These are phyloP conservation scores for Cytospora leucostoma DNA, from an alignment of 2,329 filamentous ascomycete genomes.

Conservation along the genomic window DNA sequence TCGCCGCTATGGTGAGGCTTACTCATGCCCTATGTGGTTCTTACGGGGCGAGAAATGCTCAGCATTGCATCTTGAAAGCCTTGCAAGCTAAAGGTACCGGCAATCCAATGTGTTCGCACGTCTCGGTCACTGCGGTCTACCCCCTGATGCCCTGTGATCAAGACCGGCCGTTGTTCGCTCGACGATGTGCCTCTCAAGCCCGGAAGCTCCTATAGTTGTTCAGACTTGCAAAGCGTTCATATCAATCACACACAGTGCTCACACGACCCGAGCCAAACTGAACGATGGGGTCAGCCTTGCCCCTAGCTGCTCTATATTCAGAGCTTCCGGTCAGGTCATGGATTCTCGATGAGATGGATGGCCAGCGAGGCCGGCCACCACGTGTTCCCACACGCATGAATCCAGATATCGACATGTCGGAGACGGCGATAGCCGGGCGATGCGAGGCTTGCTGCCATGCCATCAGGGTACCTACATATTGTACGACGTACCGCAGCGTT, in stretches of 20 bases:
- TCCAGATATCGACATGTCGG: background rate
- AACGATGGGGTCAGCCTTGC: slow-evolving; percentile 3
- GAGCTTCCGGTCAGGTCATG: background rate
- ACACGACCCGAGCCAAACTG: background rate
- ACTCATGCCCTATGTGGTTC: background rate
- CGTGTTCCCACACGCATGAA: slow-evolving; percentile 6
- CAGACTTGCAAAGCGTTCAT: background rate
- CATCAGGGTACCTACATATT: background rate
- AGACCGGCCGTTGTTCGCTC: background rate
- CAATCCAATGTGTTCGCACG: background rate
- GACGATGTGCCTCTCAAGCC: background rate
- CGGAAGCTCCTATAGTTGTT: background rate
- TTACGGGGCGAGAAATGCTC: background rate
- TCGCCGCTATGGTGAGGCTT: background rate
- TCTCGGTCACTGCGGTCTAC: background rate
- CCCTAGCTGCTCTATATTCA: slow-evolving; percentile 14
- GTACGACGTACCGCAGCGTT: background rate
- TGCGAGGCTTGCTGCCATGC: background rate
- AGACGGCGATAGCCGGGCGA: background rate
- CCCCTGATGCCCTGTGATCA: background rate
- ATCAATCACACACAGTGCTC: background rate
- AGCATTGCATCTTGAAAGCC: background rate
- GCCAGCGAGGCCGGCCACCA: slow-evolving; percentile 4
- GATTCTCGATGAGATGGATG: background rate
- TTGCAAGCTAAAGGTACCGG: slow-evolving; percentile 2